Percentiles rank a stretch among this genome's conserved stretches.
Conservation (phyloP, 2,329 filamentous ascomycete genomes). For the Boeremia lycopersici region DNA sequence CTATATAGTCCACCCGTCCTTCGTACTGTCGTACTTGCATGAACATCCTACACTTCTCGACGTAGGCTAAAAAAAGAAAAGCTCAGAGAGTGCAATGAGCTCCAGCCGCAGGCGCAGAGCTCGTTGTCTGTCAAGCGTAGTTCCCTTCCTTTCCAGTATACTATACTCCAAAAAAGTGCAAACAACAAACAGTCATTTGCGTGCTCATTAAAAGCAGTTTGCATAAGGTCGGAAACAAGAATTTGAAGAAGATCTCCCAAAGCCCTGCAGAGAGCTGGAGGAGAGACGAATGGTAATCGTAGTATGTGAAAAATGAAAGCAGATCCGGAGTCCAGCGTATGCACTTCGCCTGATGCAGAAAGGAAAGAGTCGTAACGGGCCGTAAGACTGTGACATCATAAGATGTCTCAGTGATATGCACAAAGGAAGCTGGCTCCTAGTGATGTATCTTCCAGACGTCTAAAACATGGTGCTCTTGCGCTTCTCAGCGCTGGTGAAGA, state of each 20-base stretch:
- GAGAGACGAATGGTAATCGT: slow-evolving; percentile 43
- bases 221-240: slow-evolving; percentile 36
- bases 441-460: slow-evolving; percentile 31
- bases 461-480: slow-evolving; percentile 74
- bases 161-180: slow-evolving; percentile 22
- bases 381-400: slow-evolving; percentile 37
- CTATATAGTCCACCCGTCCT: slow-evolving; percentile 28
- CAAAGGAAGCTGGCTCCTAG: slow-evolving; percentile 33
- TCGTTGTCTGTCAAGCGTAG: slow-evolving; percentile 36
- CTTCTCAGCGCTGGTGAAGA: slow-evolving; percentile 89
- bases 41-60: slow-evolving; percentile 15
- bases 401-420: slow-evolving; percentile 45
- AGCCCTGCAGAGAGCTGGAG: slow-evolving; percentile 17
- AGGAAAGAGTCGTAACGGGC: slow-evolving; percentile 47
- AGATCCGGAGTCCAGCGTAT: slow-evolving; percentile 27
- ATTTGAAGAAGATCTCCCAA: slow-evolving; percentile 35
- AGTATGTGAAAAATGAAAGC: slow-evolving; percentile 28
- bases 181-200: slow-evolving; percentile 29
- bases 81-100: slow-evolving; percentile 44
- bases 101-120: slow-evolving; percentile 44
- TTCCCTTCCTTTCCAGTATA: slow-evolving; percentile 20
- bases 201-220: slow-evolving; percentile 46
- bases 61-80: slow-evolving; percentile 22
- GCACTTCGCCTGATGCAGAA: slow-evolving; percentile 33
- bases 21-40: slow-evolving; percentile 7